phyloP scores from a whole-genome alignment of 495 filamentous ascomycete species.

The Talaromyces nanjingensis region DNA sequence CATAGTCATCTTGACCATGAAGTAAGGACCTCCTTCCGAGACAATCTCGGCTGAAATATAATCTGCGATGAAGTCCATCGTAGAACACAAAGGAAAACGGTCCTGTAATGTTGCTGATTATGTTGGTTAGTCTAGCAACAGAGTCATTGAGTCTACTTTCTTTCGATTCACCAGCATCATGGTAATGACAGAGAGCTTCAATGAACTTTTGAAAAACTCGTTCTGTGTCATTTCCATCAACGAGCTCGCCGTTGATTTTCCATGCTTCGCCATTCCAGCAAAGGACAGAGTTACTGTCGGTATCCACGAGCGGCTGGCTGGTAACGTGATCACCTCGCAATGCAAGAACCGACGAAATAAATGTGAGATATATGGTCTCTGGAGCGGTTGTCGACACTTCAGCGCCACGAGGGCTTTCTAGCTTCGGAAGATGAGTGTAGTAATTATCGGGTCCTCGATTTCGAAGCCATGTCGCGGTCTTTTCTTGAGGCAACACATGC shows the following conservation, averaged over 20 bases:
- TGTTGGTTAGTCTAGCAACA: slow-evolving; percentile 36
- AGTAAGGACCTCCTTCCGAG: slow-evolving; percentile 82
- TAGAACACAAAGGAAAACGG: slow-evolving; percentile 92
- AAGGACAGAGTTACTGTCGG: slow-evolving; percentile 56
- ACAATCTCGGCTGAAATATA: slow-evolving; percentile 81
- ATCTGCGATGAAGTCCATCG: slow-evolving; percentile 47
- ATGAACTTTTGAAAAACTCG: slow-evolving; percentile 59
- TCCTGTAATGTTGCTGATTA: slow-evolving; percentile 61
- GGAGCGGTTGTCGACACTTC: slow-evolving; percentile 5
- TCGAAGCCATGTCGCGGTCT: slow-evolving; percentile 35
- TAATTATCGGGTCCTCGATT: slow-evolving; percentile 52
- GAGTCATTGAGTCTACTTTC: slow-evolving; percentile 13
- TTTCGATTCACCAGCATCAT: slow-evolving; percentile 13
- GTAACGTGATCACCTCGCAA: slow-evolving; percentile 69
- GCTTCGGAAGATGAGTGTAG: slow-evolving; percentile 24
- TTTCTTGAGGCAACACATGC: slow-evolving; percentile 27
- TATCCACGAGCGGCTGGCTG: slow-evolving; percentile 64
- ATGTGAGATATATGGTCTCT: slow-evolving; percentile 41
- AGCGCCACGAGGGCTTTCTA: slow-evolving; percentile 12
- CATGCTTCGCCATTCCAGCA: slow-evolving; percentile 99
- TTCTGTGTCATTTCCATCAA: slow-evolving; percentile 72
- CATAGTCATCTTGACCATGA: slow-evolving; percentile 32
- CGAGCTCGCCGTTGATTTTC: slow-evolving; percentile 50
- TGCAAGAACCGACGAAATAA: slow-evolving; percentile 79
- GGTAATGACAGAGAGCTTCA: slow-evolving; percentile 26